Evolutionary conservation across 1,284 basidiomycete genomes (phyloP).

Genomic region (Apiotrichum siamense): DNA sequence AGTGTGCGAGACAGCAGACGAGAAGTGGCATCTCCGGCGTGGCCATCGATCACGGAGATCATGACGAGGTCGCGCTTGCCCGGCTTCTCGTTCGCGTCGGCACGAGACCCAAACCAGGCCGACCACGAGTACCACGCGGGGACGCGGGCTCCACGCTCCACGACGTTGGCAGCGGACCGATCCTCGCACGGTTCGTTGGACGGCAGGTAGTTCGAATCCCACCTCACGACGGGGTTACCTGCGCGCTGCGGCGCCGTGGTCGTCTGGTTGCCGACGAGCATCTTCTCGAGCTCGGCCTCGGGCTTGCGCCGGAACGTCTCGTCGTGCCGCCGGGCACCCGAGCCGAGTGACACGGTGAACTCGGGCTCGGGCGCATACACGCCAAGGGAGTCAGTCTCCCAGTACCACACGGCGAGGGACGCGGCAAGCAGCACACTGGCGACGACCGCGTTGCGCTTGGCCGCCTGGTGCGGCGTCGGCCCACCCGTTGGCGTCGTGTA

Average conservation of each 20-base stretch:
- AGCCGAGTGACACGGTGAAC: constrained; percentile 10
- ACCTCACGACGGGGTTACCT: constrained; percentile 50
- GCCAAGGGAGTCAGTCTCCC: constrained; percentile 13
- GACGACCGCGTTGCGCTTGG: constrained; percentile 18
- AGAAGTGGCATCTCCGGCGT: constrained; percentile 77
- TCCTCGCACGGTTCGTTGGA: constrained; percentile 91
- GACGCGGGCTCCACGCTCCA: constrained; percentile 50
- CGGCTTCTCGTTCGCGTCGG: neutral
- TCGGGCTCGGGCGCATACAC: constrained; percentile 5
- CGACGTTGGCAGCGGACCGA: constrained; percentile 65
- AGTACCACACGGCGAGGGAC: constrained; percentile 30
- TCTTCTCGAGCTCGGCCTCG: constrained; percentile 26
- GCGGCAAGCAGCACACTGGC: constrained; percentile 26
- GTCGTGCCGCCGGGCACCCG: constrained; percentile 10
- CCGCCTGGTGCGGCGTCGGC: neutral
- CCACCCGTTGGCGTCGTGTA: neutral
- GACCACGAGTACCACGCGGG: neutral
- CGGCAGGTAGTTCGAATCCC: constrained; percentile 68
- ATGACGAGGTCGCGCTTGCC: constrained; percentile 63
- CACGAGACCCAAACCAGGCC: neutral
- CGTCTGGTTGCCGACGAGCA: constrained; percentile 31
- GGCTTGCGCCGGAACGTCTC: constrained; percentile 30
- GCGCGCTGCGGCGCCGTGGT: constrained; percentile 10
- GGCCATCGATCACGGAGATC: constrained; percentile 89
- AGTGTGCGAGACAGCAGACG: constrained; percentile 75